Evolutionary conservation across 306 rosid species (phyloP).

Genomic region (Cyamopsis tetragonoloba): DNA sequence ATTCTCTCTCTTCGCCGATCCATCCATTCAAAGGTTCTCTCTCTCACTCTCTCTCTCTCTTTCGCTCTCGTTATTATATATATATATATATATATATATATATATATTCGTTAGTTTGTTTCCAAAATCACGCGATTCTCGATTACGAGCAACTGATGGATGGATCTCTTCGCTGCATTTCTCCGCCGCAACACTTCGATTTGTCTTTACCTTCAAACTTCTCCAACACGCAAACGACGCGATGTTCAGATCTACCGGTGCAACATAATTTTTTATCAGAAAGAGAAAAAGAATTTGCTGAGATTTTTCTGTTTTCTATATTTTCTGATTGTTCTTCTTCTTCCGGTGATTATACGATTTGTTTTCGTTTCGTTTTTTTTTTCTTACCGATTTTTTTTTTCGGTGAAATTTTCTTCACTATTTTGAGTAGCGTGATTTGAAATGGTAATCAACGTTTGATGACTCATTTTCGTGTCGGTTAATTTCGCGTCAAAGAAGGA

Average conservation of each 20-base stretch:
- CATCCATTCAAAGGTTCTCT: slow-evolving; percentile 13
- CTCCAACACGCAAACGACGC: slow-evolving; percentile 30
- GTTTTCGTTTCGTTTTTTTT: background rate
- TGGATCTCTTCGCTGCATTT: slow-evolving; percentile 26
- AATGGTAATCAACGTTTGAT: background rate
- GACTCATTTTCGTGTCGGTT: slow-evolving; percentile 29
- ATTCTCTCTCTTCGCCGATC: background rate
- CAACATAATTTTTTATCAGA: slow-evolving; percentile 11
- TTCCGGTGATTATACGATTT: background rate
- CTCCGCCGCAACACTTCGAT: slow-evolving; percentile 29
- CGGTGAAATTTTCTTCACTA: no score
- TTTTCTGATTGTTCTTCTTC: background rate
- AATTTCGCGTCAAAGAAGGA: slow-evolving; percentile 11
- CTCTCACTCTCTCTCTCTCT: background rate
- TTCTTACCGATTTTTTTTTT: background rate
- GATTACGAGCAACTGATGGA: background rate
- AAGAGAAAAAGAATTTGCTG: background rate
- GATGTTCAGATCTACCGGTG: slow-evolving; percentile 37
- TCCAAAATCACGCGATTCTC: slow-evolving; percentile 14
- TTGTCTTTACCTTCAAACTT: slow-evolving; percentile 16
- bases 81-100: background rate
- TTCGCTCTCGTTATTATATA: background rate
- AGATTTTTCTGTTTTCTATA: background rate
- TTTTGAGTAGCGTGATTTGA: background rate
- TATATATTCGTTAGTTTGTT: background rate